These are phyloP conservation scores for Podaxis rugospora DNA, from an alignment of 768 basidiomycete species.

Conservation along the genomic window DNA sequence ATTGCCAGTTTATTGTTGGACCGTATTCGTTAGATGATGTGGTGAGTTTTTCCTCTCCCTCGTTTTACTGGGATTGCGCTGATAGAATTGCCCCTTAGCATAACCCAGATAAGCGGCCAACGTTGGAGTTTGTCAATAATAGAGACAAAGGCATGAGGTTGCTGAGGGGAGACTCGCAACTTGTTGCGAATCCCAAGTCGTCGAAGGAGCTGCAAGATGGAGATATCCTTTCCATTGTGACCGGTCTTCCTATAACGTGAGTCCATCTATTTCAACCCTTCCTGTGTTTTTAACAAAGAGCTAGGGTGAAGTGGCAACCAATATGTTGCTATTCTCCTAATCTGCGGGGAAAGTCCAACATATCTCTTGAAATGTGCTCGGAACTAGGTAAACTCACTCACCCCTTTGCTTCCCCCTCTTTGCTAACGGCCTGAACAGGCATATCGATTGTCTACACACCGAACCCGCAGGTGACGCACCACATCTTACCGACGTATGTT, in stretches of 20 bases:
- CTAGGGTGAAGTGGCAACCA: slow-evolving; percentile 47
- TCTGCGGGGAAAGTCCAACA: slow-evolving; percentile 27
- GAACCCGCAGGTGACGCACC: slow-evolving; percentile 53
- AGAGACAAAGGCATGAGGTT: slow-evolving; percentile 45
- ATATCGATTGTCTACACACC: slow-evolving; percentile 48
- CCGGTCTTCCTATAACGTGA: slow-evolving; percentile 41
- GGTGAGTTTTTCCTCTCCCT: slow-evolving; percentile 36
- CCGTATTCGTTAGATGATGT: slow-evolving; percentile 46
- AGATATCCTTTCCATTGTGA: slow-evolving; percentile 46
- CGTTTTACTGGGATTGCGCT: background rate
- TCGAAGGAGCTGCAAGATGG: slow-evolving; percentile 46
- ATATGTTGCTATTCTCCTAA: slow-evolving; percentile 45
- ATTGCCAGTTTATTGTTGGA: slow-evolving; percentile 56
- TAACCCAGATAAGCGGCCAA: slow-evolving; percentile 45
- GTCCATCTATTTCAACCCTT: slow-evolving; percentile 17
- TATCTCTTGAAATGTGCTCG: slow-evolving; percentile 40
- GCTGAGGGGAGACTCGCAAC: slow-evolving; percentile 28
- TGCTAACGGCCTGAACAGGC: slow-evolving; percentile 31
- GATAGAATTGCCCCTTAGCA: slow-evolving; percentile 28
- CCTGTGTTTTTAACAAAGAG: background rate
- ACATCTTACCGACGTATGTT: slow-evolving; percentile 48
- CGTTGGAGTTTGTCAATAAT: slow-evolving; percentile 40
- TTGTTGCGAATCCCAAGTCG: slow-evolving; percentile 32
- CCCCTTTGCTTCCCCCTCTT: background rate
- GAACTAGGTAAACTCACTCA: slow-evolving; percentile 39